Evolutionary conservation across 2,329 filamentous ascomycete genomes (phyloP), one percentile per base, ranked within the genome.

Genomic region (Cadophora malorum): DNA sequence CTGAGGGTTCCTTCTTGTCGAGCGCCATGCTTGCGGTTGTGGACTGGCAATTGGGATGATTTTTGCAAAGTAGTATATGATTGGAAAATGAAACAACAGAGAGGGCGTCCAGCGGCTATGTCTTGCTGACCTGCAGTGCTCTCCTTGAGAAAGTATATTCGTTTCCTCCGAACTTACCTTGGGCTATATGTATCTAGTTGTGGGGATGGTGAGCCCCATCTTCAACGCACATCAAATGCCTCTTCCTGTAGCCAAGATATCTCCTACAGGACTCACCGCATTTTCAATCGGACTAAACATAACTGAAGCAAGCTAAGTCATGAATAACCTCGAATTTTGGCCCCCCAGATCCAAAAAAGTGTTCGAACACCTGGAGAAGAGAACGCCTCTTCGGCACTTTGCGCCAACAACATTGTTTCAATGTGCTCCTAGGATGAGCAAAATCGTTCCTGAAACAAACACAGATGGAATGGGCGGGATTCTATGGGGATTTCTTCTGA

Each of bases 171-270:
- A 23, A 10, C 14, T 28, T n/a, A 31, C 16, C 28, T 58, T 38
- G 33, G 21, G 28, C 12, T 33, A 33, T 58, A 28, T 38, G 28
- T 58, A 33, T n/a, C 14, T n/a, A 14, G 4, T 9, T 21, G 16
- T 58, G 53, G 28, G 28, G 28, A 28, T 28, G 28, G 28, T 28
- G 8, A 58, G 53, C 28, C 28, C 19, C 53, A 33, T n/a, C 28
- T 31, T 33, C 53, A 35, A 52, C n/a, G 23, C 21, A 52, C 49
- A 52, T 52, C 49, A 25, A 52, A 25, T 21, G 49, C 49, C 21
- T 52, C 8, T 38, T 58, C 25, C 53, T 58, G 53, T 35, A 35
- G 28, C 53, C 53, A 58, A 58, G 53, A 33, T 38, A 58, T 58
- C 53, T 58, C 33, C 53, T 58, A 58, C 53, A 58, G 16, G 19